phyloP scores from a whole-genome alignment of 108 stramenopile species.

The Skeletonema potamos region DNA sequence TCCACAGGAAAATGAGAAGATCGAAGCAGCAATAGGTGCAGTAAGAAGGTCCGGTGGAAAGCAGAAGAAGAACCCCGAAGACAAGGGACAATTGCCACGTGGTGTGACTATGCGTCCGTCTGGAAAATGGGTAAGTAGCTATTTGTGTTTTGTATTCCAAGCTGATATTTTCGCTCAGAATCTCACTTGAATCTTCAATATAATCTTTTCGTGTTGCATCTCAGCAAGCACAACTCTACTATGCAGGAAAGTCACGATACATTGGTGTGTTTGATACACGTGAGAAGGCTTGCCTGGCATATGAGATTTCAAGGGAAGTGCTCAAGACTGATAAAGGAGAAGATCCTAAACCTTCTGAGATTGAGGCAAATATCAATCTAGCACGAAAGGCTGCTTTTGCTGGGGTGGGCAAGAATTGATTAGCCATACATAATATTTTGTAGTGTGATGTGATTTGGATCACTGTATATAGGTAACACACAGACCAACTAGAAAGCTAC shows the following conservation, averaged over 20 bases:
- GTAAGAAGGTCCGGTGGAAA: constrained; percentile 26
- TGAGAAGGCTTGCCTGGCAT: constrained; percentile 61
- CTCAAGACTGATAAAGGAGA: constrained; percentile 43
- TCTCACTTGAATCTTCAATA: not conserved
- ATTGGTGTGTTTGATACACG: constrained; percentile 70
- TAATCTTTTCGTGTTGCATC: not conserved
- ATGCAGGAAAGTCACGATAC: constrained; percentile 68
- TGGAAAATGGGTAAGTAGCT: constrained; percentile 52
- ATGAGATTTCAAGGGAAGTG: constrained; percentile 66
- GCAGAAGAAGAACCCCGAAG: constrained; percentile 70
- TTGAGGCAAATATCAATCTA: constrained; percentile 68
- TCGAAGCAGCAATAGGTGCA: constrained; percentile 31
- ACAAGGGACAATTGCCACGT: constrained; percentile 63
- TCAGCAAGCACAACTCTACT: constrained; percentile 75
- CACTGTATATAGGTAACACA: not conserved
- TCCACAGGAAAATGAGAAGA: constrained; percentile 32
- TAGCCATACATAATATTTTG: not conserved
- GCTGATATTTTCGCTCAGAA: not conserved
- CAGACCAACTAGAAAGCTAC: too few species aligned
- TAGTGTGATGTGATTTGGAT: too few species aligned
- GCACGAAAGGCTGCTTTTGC: constrained; percentile 87
- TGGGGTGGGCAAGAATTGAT: constrained; percentile 48
- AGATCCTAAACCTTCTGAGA: constrained; percentile 51
- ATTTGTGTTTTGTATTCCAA: not conserved
- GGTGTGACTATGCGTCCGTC: constrained; percentile 64